Conservation (phyloP, 768 basidiomycete species). For the Porpolomopsis calyptriformis region DNA sequence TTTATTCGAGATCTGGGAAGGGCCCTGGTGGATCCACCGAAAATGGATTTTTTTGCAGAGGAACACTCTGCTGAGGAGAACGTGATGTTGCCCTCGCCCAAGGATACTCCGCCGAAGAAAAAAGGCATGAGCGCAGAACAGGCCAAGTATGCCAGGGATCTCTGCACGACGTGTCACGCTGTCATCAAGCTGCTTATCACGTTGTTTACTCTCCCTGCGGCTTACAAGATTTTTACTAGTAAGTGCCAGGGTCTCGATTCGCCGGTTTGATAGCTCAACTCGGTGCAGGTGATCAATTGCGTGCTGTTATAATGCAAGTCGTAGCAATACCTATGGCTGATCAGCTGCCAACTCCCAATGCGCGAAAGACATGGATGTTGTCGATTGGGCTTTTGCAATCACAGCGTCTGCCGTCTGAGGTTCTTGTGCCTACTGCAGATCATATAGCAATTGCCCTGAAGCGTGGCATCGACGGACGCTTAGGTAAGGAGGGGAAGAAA, state of each 20-base stretch:
- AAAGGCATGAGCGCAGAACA: slow-evolving; percentile 68
- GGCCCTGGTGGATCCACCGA: slow-evolving; percentile 49
- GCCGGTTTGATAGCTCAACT: slow-evolving; percentile 8
- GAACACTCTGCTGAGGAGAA: slow-evolving; percentile 18
- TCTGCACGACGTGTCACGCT: slow-evolving; percentile 63
- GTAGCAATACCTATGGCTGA: slow-evolving; percentile 64
- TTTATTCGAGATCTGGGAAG: slow-evolving; percentile 60
- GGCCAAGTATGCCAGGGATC: slow-evolving; percentile 68
- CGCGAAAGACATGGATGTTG: slow-evolving; percentile 76
- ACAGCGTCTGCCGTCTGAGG: slow-evolving; percentile 53
- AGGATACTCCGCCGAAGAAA: slow-evolving; percentile 47
- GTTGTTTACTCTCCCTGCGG: slow-evolving; percentile 48
- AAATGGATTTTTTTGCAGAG: slow-evolving; percentile 19
- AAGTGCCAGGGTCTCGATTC: slow-evolving; percentile 7
- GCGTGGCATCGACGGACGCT: slow-evolving; percentile 71
- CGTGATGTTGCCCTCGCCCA: slow-evolving; percentile 52
- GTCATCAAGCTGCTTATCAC: slow-evolving; percentile 56
- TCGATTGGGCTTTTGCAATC: slow-evolving; percentile 65
- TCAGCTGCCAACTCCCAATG: slow-evolving; percentile 67
- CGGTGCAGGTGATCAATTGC: slow-evolving; percentile 45
- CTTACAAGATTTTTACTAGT: slow-evolving; percentile 58
- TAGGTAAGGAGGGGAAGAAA: slow-evolving; percentile 85
- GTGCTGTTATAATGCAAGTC: slow-evolving; percentile 48
- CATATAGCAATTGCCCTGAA: slow-evolving; percentile 62
- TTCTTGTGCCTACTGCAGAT: slow-evolving; percentile 52